phyloP scores from a whole-genome alignment of 495 filamentous ascomycete genomes.

The Platismatia glauca region DNA sequence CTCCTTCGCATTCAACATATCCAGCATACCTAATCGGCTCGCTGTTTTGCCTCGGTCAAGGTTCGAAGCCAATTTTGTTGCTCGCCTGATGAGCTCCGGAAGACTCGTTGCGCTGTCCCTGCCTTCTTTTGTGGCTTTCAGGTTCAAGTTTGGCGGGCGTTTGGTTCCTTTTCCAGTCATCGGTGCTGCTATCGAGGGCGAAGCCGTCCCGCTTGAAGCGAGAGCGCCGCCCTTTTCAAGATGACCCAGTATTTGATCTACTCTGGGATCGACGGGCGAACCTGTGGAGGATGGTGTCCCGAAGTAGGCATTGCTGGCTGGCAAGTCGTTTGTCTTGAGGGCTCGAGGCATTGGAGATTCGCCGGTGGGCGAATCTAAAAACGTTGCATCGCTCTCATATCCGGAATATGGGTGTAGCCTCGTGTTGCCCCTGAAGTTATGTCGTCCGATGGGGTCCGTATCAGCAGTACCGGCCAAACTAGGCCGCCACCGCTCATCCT shows the following conservation, averaged over 20 bases:
- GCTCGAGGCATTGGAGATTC: conserved; percentile 16
- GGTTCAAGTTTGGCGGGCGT: conserved; percentile 66
- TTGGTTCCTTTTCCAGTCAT: conserved; percentile 39
- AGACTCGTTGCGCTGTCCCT: conserved; percentile 85
- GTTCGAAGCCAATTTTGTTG: conserved; percentile 77
- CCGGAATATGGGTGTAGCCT: conserved; percentile 21
- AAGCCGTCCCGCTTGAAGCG: conserved; percentile 35
- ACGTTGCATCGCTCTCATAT: conserved; percentile 22
- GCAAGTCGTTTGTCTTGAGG: neutral
- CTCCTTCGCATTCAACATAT: conserved; percentile 32
- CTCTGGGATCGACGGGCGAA: conserved; percentile 24
- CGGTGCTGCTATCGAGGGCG: conserved; percentile 24
- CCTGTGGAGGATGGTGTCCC: conserved; percentile 17
- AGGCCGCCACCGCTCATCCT: conserved; percentile 20
- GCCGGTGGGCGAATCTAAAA: conserved; percentile 17
- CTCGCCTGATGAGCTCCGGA: conserved; percentile 80
- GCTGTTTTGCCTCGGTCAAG: conserved; percentile 81
- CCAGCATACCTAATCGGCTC: conserved; percentile 50
- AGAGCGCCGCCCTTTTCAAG: conserved; percentile 32
- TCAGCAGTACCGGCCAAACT: conserved; percentile 16
- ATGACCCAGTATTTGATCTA: conserved; percentile 25
- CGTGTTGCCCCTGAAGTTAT: conserved; percentile 22
- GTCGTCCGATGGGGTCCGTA: conserved; percentile 26
- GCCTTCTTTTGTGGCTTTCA: conserved; percentile 73
- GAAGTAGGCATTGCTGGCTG: conserved; percentile 3